Evolutionary conservation across 345 rosid genomes (phyloP).

Genomic region (Gynandropsis gynandra): DNA sequence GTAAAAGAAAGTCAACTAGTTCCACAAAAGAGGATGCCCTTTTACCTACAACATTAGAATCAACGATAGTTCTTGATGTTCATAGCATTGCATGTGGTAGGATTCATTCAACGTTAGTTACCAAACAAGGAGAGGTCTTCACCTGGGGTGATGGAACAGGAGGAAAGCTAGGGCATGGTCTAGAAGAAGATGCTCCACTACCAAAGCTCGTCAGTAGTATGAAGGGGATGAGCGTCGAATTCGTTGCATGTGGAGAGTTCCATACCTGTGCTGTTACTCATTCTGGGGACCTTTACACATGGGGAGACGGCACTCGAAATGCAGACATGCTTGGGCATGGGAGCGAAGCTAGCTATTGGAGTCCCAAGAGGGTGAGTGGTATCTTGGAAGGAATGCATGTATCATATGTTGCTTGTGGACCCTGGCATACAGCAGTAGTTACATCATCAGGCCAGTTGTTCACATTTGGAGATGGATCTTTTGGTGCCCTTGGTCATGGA

Average conservation of each 20-base stretch:
- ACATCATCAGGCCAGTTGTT: slow-evolving; percentile 66
- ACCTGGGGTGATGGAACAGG: slow-evolving; percentile 89
- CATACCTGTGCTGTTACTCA: slow-evolving; percentile 75
- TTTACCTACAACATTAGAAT: slow-evolving; percentile 69
- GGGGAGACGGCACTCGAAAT: slow-evolving; percentile 79
- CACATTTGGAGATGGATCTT: slow-evolving; percentile 93
- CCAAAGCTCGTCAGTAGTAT: slow-evolving; percentile 62
- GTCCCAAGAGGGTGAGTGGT: slow-evolving; percentile 63
- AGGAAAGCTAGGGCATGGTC: slow-evolving; percentile 92
- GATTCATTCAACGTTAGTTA: slow-evolving; percentile 71
- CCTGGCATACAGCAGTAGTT: slow-evolving; percentile 82
- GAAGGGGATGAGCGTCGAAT: slow-evolving; percentile 52
- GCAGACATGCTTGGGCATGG: slow-evolving; percentile 76
- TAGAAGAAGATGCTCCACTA: slow-evolving; percentile 39
- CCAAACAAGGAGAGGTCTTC: slow-evolving; percentile 72
- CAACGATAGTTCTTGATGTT: slow-evolving; percentile 63
- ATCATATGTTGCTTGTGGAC: slow-evolving; percentile 64
- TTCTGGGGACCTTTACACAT: slow-evolving; percentile 77
- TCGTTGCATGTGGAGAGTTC: slow-evolving; percentile 77
- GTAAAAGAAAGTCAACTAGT: slow-evolving; percentile 30
- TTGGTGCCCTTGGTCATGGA: slow-evolving; percentile 90
- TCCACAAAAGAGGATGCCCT: slow-evolving; percentile 41
- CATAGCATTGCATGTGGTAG: slow-evolving; percentile 71
- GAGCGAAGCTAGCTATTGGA: slow-evolving; percentile 66
- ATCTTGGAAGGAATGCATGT: slow-evolving; percentile 49